Conservation (phyloP, 2,329 filamentous ascomycete species). For the Herpotrichia juniperi region DNA sequence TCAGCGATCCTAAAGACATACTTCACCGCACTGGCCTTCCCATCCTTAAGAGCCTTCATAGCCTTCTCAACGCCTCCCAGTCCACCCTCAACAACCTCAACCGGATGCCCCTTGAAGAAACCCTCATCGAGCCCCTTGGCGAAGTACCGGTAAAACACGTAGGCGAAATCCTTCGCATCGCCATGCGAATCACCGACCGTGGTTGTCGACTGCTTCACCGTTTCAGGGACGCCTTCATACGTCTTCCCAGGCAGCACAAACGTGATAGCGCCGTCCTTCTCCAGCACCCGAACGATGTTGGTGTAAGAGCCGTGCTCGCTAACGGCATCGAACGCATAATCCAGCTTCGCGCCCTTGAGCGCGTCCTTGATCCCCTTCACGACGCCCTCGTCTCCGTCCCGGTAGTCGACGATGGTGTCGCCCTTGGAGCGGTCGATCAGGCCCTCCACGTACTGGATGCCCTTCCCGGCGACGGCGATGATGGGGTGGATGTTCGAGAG, state of each 20-base stretch:
- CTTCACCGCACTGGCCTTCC: conserved; percentile 68
- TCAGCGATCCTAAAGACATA: conserved; percentile 66
- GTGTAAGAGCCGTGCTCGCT: conserved; percentile 55
- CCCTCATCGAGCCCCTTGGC: conserved; percentile 56
- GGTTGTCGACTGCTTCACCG: conserved; percentile 47
- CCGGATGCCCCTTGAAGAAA: conserved; percentile 57
- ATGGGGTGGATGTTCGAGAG: conserved; percentile 50
- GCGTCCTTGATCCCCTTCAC: conserved; percentile 53
- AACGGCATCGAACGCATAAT: conserved; percentile 64
- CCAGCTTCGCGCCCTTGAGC: conserved; percentile 51
- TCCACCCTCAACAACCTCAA: conserved; percentile 61
- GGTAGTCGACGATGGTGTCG: conserved; percentile 59
- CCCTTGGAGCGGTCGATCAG: conserved; percentile 48
- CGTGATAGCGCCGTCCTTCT: conserved; percentile 39
- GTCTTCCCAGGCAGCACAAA: conserved; percentile 52
- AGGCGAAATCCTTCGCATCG: conserved; percentile 50
- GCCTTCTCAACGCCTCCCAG: conserved; percentile 60
- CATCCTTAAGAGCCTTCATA: conserved; percentile 62
- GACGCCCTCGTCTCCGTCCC: conserved; percentile 60
- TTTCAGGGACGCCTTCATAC: conserved; percentile 49
- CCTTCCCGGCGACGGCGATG: conserved; percentile 50
- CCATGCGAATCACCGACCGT: conserved; percentile 41
- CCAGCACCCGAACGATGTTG: conserved; percentile 49
- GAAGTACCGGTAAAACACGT: conserved; percentile 53
- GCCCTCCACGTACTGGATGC: conserved; percentile 40